Evolutionary conservation across 495 filamentous ascomycete genomes (phyloP), one percentile per base, ranked within the genome.

Genomic region (Penicillium maclennaniae): DNA sequence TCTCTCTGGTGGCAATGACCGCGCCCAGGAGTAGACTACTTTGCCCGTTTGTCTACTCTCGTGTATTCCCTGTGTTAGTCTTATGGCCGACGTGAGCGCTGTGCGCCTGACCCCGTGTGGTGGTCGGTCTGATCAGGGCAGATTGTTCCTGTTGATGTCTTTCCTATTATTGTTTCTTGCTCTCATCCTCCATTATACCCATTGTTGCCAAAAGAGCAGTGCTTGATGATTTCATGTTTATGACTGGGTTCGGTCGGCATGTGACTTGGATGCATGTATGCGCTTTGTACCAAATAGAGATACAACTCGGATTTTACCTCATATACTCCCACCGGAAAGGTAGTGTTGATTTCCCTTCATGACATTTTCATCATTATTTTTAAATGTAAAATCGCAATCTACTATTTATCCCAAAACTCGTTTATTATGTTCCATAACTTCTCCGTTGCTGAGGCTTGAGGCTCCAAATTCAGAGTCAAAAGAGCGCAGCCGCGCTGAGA

Each of bases 221-320:
- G 31, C 40, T 48, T 45, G 47, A 54, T 59, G 55, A 53, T 42
- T 55, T 46, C 55, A 53, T 58, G 49, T 45, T 53, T 23, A 54
- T 51, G 47, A 47, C 56, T 48, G 19, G 45, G 43, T 45, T 49
- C 34, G 51, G 46, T 58, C 51, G 46, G 37, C 42, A 54, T 58
- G 17, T 34, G 36, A 41, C 45, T 47, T 17, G 17, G 23, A 31
- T 16, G 43, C 48, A 48, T 59, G 40, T 43, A 48, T 59, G 52
- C 39, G 44, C 39, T 51, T 42, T 49, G 25, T 49, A 50, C 31
- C 34, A 41, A 41, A 23, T 23, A 23, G 23, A 17, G n/a, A 40
- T 40, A 40, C 15, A 40, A 34, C 5, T 34, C 9, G 6, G 10
- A 14, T 34, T 34, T 34, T 34, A 10, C 10, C 9, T 8, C 9